Evolutionary conservation across 2,329 filamentous ascomycete genomes (phyloP).

Genomic region (Diaporthe ilicicola): DNA sequence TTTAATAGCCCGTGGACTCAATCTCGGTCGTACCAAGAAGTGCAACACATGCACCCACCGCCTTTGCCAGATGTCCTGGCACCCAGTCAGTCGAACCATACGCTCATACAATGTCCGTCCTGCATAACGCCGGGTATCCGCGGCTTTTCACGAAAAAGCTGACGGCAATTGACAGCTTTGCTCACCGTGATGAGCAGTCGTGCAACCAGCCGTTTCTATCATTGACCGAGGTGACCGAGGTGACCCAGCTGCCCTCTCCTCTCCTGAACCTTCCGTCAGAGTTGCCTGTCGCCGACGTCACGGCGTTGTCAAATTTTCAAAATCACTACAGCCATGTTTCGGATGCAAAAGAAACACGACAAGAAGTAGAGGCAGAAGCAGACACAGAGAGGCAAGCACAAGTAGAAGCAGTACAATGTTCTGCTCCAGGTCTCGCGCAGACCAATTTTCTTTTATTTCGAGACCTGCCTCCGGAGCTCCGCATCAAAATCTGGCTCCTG

Average conservation of each 20-base stretch:
- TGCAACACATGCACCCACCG: too few relatives aligned
- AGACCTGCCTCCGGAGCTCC: conserved; percentile 46
- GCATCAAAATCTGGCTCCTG: conserved; percentile 46
- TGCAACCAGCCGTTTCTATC: too few relatives aligned
- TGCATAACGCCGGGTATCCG: conserved; percentile 5
- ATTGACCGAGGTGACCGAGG: background rate
- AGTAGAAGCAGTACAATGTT: too few relatives aligned
- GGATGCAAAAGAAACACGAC: background rate
- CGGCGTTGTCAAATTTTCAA: background rate
- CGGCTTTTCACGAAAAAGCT: background rate
- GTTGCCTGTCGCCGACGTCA: background rate
- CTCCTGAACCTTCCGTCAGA: conserved; percentile 2
- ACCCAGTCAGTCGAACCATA: background rate
- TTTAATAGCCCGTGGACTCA: too few relatives aligned
- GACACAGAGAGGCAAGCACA: too few relatives aligned
- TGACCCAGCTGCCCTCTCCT: background rate
- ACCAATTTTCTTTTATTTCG: conserved; percentile 41
- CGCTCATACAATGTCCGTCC: background rate
- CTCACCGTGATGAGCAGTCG: background rate
- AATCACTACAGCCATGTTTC: too few relatives aligned
- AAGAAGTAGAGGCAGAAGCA: background rate
- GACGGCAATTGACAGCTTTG: background rate
- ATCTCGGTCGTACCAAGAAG: too few relatives aligned
- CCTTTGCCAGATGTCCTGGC: background rate
- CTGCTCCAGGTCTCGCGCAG: background rate